Evolutionary conservation across 2,329 filamentous ascomycete genomes (phyloP).

Genomic region (Dactylellina cionopaga): DNA sequence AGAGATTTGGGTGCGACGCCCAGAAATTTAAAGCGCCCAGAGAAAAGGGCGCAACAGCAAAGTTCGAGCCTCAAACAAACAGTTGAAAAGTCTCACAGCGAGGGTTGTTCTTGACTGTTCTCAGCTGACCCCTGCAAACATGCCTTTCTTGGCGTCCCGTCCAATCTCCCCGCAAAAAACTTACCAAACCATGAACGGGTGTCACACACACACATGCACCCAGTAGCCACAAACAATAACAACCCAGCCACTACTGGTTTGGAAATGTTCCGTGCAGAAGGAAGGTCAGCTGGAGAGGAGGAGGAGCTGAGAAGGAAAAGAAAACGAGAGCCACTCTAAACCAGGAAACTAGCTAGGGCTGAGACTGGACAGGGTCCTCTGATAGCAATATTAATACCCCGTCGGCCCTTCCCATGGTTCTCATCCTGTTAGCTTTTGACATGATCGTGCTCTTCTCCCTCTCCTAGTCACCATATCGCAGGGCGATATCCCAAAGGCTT

Average conservation of each 20-base stretch:
- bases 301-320: neutral
- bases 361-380: neutral
- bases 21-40: too few species aligned
- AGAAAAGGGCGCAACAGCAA: too few species aligned
- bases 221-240: neutral
- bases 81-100: constrained; percentile 19
- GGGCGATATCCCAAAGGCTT: constrained; percentile 5
- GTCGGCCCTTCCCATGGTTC: neutral
- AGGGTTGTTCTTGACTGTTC: constrained; percentile 18
- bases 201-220: too few species aligned
- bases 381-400: constrained; percentile 29
- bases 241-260: neutral
- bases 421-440: neutral
- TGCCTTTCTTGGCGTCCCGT: neutral
- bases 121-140: constrained; percentile 30
- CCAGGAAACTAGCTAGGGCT: constrained; percentile 26
- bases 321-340: neutral
- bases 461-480: neutral
- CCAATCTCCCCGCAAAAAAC: constrained; percentile 40
- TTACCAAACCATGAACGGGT: too few species aligned
- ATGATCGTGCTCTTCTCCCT: neutral
- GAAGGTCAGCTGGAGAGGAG: constrained; percentile 13
- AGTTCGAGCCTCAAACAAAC: constrained; percentile 2
- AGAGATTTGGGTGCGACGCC: too few species aligned
- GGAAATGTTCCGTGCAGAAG: neutral